phyloP scores from a whole-genome alignment of 164 flowering plant species.

The Malania oleifera region DNA sequence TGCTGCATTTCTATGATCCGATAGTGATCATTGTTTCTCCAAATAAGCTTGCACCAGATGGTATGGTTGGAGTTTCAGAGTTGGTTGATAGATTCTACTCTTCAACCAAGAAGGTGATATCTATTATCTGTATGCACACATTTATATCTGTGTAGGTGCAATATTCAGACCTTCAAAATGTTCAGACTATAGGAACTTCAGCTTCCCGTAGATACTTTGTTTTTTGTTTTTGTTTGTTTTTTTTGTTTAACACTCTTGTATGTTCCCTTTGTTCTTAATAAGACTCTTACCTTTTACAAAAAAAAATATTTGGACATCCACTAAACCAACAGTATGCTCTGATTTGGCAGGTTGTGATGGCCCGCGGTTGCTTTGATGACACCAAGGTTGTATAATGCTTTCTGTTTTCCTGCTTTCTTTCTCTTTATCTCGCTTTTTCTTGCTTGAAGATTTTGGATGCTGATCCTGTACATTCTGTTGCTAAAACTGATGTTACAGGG shows the following conservation, averaged over 20 bases:
- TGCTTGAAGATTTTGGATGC: neutral
- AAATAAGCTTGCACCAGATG: constrained; percentile 83
- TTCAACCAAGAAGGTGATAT: constrained; percentile 66
- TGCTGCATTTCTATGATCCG: constrained; percentile 89
- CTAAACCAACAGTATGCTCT: neutral
- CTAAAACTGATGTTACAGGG: constrained; percentile 46
- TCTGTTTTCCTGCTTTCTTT: constrained; percentile 1
- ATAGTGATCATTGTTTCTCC: constrained; percentile 83
- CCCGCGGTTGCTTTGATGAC: constrained; percentile 96
- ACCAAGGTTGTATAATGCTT: constrained; percentile 60
- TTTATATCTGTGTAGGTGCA: constrained; percentile 1
- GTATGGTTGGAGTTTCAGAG: constrained; percentile 88
- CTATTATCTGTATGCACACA: neutral
- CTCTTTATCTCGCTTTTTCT: neutral
- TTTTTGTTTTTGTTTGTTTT: no score
- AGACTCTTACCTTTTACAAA: no score
- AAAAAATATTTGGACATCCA: neutral
- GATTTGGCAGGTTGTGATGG: constrained; percentile 58
- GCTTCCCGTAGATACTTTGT: no score
- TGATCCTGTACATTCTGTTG: constrained; percentile 1
- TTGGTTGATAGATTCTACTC: constrained; percentile 65
- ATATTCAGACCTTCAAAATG: no score
- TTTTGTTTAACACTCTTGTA: no score
- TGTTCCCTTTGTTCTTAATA: no score
- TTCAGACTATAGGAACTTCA: no score